Evolutionary conservation across 768 basidiomycete genomes (phyloP).

Genomic region (Boletus eberwhitei): DNA sequence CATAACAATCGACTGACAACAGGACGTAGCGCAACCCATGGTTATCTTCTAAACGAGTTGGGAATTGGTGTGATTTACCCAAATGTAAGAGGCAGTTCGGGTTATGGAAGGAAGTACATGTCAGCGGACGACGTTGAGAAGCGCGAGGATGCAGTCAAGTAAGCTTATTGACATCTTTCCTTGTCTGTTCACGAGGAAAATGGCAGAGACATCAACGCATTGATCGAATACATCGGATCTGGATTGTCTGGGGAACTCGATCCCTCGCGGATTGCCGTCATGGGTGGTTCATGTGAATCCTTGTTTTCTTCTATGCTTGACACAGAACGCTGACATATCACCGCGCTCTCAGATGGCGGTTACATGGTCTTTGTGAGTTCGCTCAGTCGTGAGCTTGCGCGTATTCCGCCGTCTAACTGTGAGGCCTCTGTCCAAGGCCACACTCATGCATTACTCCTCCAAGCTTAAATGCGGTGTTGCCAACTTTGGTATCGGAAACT

Average conservation of each 20-base stretch:
- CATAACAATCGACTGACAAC: background rate
- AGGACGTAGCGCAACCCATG: slow-evolving; percentile 31
- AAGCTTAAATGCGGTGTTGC: slow-evolving; percentile 40
- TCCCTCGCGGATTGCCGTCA: slow-evolving; percentile 38
- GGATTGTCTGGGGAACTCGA: slow-evolving; percentile 34
- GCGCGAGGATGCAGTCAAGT: slow-evolving; percentile 44
- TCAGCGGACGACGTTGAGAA: slow-evolving; percentile 40
- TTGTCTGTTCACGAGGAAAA: background rate
- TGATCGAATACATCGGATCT: slow-evolving; percentile 35
- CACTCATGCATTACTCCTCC: slow-evolving; percentile 40
- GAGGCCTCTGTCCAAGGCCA: slow-evolving; percentile 28
- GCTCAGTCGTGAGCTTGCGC: background rate
- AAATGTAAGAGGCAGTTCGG: slow-evolving; percentile 41
- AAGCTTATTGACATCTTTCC: background rate
- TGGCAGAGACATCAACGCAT: slow-evolving; percentile 36
- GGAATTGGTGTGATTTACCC: slow-evolving; percentile 40
- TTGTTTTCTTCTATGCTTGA: background rate
- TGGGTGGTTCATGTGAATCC: slow-evolving; percentile 39
- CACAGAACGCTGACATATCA: background rate
- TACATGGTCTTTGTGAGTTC: slow-evolving; percentile 40
- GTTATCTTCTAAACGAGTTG: slow-evolving; percentile 42
- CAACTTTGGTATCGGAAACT: slow-evolving; percentile 40
- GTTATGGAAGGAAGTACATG: slow-evolving; percentile 41
- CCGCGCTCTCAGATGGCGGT: slow-evolving; percentile 31
- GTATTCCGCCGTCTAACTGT: background rate